Percentiles rank a stretch among this genome's conserved stretches.
Evolutionary conservation across 2,329 filamentous ascomycete genomes (phyloP).

Genomic region (Fusarium dimerum): DNA sequence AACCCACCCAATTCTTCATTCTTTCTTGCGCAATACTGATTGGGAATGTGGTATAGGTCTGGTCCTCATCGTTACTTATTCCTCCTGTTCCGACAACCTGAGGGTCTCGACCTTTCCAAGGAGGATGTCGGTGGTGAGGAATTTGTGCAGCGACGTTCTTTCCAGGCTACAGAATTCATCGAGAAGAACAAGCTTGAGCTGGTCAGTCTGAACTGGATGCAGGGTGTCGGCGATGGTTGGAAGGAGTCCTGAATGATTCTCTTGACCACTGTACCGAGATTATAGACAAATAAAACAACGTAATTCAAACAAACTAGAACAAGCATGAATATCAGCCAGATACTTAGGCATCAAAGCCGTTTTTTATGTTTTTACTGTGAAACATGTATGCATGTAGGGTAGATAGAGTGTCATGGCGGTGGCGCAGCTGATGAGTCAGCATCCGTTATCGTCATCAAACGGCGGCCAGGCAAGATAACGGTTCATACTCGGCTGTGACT

Average conservation of each 20-base stretch:
- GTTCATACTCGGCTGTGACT: too few relatives aligned
- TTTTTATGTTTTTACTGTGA: too few relatives aligned
- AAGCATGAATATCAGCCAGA: too few relatives aligned
- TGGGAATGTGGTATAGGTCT: conserved; percentile 33
- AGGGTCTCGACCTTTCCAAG: conserved; percentile 35
- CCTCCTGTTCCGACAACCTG: conserved; percentile 44
- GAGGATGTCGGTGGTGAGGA: conserved; percentile 49
- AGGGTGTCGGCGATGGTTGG: conserved; percentile 47
- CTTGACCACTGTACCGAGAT: too few relatives aligned
- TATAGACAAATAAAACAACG: too few relatives aligned
- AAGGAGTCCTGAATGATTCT: conserved; percentile 17
- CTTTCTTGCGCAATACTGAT: background rate
- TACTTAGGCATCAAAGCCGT: too few relatives aligned
- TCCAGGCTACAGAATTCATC: conserved; percentile 42
- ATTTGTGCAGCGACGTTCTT: conserved; percentile 46
- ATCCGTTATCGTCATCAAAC: too few relatives aligned
- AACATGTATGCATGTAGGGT: too few relatives aligned
- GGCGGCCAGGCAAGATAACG: too few relatives aligned
- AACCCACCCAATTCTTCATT: background rate
- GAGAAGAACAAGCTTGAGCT: conserved; percentile 39
- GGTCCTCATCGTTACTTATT: conserved; percentile 50
- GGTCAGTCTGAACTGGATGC: conserved; percentile 48
- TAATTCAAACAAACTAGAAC: too few relatives aligned
- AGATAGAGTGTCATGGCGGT: too few relatives aligned
- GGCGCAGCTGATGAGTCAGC: too few relatives aligned